Evolutionary conservation across 2,329 filamentous ascomycete genomes (phyloP), one percentile per base, ranked within the genome.

Genomic region (Xylariaceae sp.): DNA sequence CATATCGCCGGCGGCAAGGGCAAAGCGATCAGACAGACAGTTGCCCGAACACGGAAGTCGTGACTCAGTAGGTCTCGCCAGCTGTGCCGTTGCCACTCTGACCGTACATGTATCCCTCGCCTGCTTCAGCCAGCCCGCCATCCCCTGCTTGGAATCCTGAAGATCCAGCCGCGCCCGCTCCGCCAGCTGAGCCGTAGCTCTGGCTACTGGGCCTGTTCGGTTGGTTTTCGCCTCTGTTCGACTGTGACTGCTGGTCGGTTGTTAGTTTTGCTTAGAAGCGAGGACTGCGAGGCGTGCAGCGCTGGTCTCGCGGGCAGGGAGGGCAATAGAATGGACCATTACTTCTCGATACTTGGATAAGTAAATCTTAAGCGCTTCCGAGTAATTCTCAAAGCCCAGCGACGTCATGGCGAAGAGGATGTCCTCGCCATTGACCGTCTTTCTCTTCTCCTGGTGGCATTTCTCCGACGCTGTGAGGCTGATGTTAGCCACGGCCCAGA

Each of bases 341-440:
- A 96, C 92, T 75, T 98, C 92, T 61, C 92, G 82, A 63, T 96
- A 98, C 58, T 95, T 92, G 39, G 89, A 87, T 26, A 98, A 74
- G 60, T 98, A 98, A 49, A 98, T 95, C 65, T 98, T 98, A 38
- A 98, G 71, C 2, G 92, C 92, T 61, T 98, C 92, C 17, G 90
- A 84, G 58, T 98, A 98, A 65, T 98, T 98, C 64, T 98, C 92
- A 60, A 98, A 98, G 1, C 92, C 92, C 22, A 98, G 75, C 17
- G 92, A 98, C 6, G 90, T 96, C 92, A 98, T 98, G 40, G 92
- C 92, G 57, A 96, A 98, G 29, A 98, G 69, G 39, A 98, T 98
- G 53, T 98, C 92, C 63, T 98, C 92, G 49, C 92, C 92, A 55
- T 98, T 98, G 47, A 98, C 92, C 0, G 92, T 98, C 70, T 98